phyloP scores from a whole-genome alignment of 495 filamentous ascomycete species.

The Bathelium albidoporum region DNA sequence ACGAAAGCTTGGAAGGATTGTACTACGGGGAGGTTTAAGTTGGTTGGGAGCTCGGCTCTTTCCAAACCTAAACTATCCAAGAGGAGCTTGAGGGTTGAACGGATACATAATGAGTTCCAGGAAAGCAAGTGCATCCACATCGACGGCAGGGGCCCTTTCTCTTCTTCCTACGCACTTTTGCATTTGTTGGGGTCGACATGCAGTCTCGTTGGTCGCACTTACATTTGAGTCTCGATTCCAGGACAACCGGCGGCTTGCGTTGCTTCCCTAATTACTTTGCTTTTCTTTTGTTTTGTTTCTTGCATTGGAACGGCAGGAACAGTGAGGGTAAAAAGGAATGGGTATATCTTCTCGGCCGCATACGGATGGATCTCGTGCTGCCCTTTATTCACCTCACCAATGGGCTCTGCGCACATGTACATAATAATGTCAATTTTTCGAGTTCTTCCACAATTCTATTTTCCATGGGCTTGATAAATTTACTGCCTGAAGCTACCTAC shows the following conservation, averaged over 20 bases:
- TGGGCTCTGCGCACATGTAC: not conserved
- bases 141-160: not conserved
- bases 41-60: not conserved
- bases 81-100: not conserved
- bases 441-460: not conserved
- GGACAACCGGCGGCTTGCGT: not conserved
- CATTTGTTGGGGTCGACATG: not conserved
- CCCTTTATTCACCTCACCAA: not conserved
- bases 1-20: not conserved
- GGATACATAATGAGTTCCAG: not conserved
- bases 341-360: not conserved
- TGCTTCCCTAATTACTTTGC: not conserved
- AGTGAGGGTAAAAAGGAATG: not conserved
- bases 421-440: constrained; percentile 4
- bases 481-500: not conserved
- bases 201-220: not conserved
- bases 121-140: not conserved
- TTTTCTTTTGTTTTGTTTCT: not conserved
- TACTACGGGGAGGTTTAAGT: not conserved
- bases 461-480: not conserved
- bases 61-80: not conserved
- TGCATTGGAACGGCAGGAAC: not conserved
- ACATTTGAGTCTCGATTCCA: not conserved
- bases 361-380: not conserved
- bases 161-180: not conserved